phyloP scores from a whole-genome alignment of 345 rosid genomes.

The Citrus inodora region DNA sequence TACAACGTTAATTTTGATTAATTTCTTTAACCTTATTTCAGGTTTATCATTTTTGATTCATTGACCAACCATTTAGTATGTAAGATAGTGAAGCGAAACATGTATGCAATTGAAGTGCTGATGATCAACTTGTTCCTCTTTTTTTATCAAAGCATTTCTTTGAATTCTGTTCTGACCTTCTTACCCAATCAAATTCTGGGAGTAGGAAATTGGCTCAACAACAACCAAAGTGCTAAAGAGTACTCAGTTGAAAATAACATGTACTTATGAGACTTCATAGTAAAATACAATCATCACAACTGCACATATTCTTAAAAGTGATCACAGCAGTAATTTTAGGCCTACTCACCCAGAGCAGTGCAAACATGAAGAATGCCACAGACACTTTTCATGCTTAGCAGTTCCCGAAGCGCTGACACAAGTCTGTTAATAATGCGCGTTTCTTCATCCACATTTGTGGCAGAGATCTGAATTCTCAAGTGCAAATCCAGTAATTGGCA shows the following conservation, averaged over 20 bases:
- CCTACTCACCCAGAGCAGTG: slow-evolving; percentile 60
- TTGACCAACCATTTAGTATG: background rate
- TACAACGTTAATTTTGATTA: background rate
- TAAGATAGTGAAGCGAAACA: background rate
- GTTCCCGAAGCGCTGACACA: slow-evolving; percentile 66
- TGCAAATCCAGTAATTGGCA: slow-evolving; percentile 60
- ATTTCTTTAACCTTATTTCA: background rate
- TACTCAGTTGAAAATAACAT: background rate
- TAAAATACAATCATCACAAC: background rate
- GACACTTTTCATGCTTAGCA: slow-evolving; percentile 68
- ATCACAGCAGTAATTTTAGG: background rate
- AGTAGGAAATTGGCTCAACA: background rate
- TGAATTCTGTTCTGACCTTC: background rate
- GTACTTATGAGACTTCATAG: background rate
- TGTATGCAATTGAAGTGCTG: background rate
- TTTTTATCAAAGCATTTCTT: background rate
- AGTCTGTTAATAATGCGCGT: slow-evolving; percentile 81
- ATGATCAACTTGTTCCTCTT: background rate
- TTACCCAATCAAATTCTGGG: background rate
- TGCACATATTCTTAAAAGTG: background rate
- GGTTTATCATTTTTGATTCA: background rate
- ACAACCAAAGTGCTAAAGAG: background rate
- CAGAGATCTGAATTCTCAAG: slow-evolving; percentile 61
- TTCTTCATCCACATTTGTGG: slow-evolving; percentile 74
- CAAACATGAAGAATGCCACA: slow-evolving; percentile 79